Evolutionary conservation across 179 eudicot genomes (phyloP), one percentile per base, ranked within the genome.

Genomic region (Patellifolia procumbens): DNA sequence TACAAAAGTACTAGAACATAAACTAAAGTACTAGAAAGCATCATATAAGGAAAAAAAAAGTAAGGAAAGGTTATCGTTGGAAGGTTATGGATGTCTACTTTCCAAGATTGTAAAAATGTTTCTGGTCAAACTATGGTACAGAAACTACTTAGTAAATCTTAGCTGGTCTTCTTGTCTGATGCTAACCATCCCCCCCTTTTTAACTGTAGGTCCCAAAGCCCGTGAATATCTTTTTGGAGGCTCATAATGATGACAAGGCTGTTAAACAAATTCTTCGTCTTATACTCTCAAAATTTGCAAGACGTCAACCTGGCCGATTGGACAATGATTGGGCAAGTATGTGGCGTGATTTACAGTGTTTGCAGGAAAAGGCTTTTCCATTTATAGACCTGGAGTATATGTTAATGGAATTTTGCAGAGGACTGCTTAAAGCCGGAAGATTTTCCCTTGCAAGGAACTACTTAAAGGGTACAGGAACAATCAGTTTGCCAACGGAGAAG

Each of bases 201-300:
- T 39, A 48, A 82, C 39, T 53, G 16, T 89, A 96, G 99, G 99
- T 96, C 68, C 97, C 99, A 68, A 96, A 96, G 87, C 94, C 98
- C 59, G 79, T 91, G 70, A 81, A 76, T 37, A 91, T 87, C 78
- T 87, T 96, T 84, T 69, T 84, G 75, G 92, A 89, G 83, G 91
- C 91, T 72, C 87, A 79, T 59, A 80, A 78, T 46, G 98, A 96
- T 85, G 96, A 82, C 66, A 93, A 93, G 86, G 92, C 92, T 82
- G 99, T 93, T 15, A 96, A 93, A 75, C 99, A 96, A 81, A 89
- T 93, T 77, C 83, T 96, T 64, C 99, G 99, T 62, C 96, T 96
- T 72, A 80, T 96, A 49, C 96, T 96, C 53, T 96, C 99, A 35
- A 96, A 96, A 83, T 93, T 91, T 83, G 83, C 89, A 73, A 92